phyloP scores from a whole-genome alignment of 257 asterid genomes.

The Solanum chaucha region DNA sequence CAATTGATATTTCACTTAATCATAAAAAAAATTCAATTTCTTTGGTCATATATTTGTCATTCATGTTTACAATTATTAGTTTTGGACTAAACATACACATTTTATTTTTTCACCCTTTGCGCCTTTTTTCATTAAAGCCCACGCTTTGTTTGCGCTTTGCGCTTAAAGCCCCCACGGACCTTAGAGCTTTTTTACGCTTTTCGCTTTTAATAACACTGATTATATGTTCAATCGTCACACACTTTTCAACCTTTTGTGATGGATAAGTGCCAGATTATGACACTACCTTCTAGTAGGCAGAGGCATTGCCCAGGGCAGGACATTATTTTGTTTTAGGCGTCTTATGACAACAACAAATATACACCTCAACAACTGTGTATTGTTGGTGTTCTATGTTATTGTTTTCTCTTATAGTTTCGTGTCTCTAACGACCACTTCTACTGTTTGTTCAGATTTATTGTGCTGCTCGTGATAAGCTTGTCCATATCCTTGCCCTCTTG shows the following conservation, averaged over 20 bases:
- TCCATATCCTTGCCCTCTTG: constrained; percentile 74
- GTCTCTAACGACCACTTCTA: not conserved
- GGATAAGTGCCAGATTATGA: not conserved
- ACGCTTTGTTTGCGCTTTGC: too few species aligned
- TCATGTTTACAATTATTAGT: too few species aligned
- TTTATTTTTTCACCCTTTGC: too few species aligned
- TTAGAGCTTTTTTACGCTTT: too few species aligned
- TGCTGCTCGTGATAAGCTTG: constrained; percentile 68
- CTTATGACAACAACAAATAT: not conserved
- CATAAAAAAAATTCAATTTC: too few species aligned
- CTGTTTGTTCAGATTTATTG: constrained; percentile 59
- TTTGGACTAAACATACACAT: too few species aligned
- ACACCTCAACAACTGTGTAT: not conserved
- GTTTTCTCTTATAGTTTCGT: not conserved
- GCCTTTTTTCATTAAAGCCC: too few species aligned
- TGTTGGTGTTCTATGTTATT: not conserved
- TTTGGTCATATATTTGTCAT: too few species aligned
- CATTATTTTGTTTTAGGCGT: not conserved
- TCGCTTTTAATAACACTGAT: too few species aligned
- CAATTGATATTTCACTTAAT: too few species aligned
- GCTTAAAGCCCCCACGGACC: too few species aligned
- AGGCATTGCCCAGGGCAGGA: not conserved
- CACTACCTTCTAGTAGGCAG: not conserved
- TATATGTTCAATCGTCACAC: not conserved
- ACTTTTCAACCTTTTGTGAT: not conserved